Evolutionary conservation across 257 asterid genomes (phyloP).

Genomic region (Scutellaria minor): DNA sequence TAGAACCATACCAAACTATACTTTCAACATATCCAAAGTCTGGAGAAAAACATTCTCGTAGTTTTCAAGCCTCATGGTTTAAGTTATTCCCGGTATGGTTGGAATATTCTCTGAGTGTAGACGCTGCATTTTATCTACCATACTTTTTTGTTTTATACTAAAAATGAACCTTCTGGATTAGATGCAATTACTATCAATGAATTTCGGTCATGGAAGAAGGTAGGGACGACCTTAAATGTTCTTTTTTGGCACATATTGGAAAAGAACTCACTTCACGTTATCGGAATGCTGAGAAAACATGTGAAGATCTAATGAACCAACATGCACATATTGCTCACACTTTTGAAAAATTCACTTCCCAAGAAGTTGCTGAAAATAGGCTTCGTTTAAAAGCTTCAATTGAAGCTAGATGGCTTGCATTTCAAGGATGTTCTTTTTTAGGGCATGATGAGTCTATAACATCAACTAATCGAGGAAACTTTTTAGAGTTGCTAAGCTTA

Average conservation of each 20-base stretch:
- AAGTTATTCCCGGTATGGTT: too few species aligned
- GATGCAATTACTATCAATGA: not conserved
- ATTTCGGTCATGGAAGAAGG: not conserved
- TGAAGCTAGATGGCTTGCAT: not conserved
- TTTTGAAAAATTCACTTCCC: not conserved
- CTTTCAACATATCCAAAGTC: not conserved
- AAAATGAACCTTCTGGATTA: not conserved
- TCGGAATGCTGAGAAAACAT: too few species aligned
- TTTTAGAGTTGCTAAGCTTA: too few species aligned
- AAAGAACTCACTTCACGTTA: too few species aligned
- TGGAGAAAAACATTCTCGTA: not conserved
- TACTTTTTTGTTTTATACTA: not conserved
- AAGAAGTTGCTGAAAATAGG: not conserved
- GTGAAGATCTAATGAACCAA: not conserved
- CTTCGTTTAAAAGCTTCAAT: not conserved
- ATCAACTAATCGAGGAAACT: not conserved
- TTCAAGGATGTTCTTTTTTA: not conserved
- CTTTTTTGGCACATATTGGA: too few species aligned
- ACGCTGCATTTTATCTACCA: not conserved
- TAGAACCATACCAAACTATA: not conserved
- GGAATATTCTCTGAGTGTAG: not conserved
- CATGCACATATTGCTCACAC: not conserved
- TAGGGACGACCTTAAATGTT: too few species aligned
- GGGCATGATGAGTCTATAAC: not conserved
- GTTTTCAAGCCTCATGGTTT: not conserved